Evolutionary conservation across 176 grass and related monocot species (phyloP), one percentile per base, ranked within the genome.

Genomic region (Zizania latifolia): DNA sequence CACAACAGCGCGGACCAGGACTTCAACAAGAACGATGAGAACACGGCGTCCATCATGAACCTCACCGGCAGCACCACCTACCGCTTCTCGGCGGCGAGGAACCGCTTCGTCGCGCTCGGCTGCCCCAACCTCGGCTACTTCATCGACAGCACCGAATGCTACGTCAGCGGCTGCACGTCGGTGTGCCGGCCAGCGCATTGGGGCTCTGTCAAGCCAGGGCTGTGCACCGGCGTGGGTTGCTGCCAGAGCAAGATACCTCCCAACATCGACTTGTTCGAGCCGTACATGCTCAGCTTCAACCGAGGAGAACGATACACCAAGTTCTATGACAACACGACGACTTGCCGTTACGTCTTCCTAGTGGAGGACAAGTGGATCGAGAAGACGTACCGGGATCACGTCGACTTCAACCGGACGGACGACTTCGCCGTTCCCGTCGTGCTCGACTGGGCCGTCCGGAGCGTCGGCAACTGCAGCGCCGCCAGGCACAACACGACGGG

Each of bases 381-480:
- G n/a, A n/a, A n/a, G n/a, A n/a, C n/a, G n/a, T n/a, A n/a, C n/a
- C n/a, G n/a, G n/a, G n/a, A n/a, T n/a, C n/a, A n/a, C n/a, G n/a
- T n/a, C n/a, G n/a, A n/a, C n/a, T n/a, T n/a, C 17, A 74, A 68
- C 30, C 75, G 68, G 59, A 93, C 63, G 2, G 14, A 58, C 0
- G 69, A 85, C 55, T 84, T 89, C 66, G 40, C 2, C 8, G 78
- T 39, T 17, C 77, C 84, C 30, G 72, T 90, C 17, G 63, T 80
- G 36, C 30, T 93, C n/a, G 87, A 93, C 31, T 93, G 91, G 87
- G 87, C 87, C 2, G 17, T 93, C 39, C 53, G 67, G 32, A 79
- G 84, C 31, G 60, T 65, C 31, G 23, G 17, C 27, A 89, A 83
- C 41, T 89, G 87, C 60, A 70, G 70, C 6, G 15, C 41, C 0